Percentiles rank a stretch among this genome's conserved stretches.
These are phyloP conservation scores for Erucastrum elatum DNA, from an alignment of 345 rosid genomes.

Conservation along the genomic window DNA sequence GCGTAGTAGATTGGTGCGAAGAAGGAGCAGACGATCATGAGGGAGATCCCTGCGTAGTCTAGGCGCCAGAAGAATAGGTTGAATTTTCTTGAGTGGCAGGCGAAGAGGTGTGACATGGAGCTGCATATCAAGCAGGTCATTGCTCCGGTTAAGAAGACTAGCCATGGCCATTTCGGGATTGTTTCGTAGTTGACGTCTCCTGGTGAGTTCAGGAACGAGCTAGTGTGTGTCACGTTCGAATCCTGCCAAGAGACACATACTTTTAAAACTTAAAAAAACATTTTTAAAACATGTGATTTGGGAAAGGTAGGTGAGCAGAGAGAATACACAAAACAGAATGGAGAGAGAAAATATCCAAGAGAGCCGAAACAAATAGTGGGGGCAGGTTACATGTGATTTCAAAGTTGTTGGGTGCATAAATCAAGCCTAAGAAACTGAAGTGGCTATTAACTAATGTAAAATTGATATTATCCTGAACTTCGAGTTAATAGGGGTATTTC, in stretches of 20 bases:
- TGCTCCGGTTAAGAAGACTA: slow-evolving; percentile 75
- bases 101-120: slow-evolving; percentile 90
- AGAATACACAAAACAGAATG: slow-evolving; percentile 6
- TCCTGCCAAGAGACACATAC: slow-evolving; percentile 49
- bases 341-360: slow-evolving; percentile 15
- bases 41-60: slow-evolving; percentile 90
- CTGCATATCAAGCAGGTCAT: slow-evolving; percentile 88
- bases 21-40: slow-evolving; percentile 90
- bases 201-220: slow-evolving; percentile 31
- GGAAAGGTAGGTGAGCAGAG: slow-evolving; percentile 28
- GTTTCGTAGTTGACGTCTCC: slow-evolving; percentile 38
- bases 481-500: background rate
- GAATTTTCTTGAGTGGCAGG: slow-evolving; percentile 77
- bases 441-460: background rate
- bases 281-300: slow-evolving; percentile 18
- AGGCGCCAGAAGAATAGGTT: slow-evolving; percentile 91
- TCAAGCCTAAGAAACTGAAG: slow-evolving; percentile 1
- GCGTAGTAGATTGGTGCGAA: slow-evolving; percentile 83
- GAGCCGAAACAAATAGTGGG: slow-evolving; percentile 6
- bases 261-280: background rate
- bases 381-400: slow-evolving; percentile 29
- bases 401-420: slow-evolving; percentile 13
- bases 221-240: slow-evolving; percentile 41
- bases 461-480: background rate
- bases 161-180: slow-evolving; percentile 89